phyloP scores from a whole-genome alignment of 208 protist genomes.

The Leishmania guyanensis region DNA sequence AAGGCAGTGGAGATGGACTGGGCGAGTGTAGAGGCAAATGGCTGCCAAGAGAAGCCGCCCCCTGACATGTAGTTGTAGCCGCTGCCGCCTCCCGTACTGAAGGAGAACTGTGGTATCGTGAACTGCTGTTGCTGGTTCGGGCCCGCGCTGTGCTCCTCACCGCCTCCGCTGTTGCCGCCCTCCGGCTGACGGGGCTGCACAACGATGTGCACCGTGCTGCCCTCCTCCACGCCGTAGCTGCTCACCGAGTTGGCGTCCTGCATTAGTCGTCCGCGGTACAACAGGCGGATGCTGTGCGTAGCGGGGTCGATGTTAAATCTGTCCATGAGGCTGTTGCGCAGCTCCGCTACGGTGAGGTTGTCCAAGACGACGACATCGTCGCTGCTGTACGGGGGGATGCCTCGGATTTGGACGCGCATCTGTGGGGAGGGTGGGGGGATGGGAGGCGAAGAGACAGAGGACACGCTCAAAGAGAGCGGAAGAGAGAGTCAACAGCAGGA shows the following conservation, averaged over 20 bases:
- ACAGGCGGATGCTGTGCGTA: slow-evolving; percentile 31
- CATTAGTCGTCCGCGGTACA: slow-evolving; percentile 42
- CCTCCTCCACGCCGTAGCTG: slow-evolving; percentile 41
- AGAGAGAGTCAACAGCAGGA: not conserved
- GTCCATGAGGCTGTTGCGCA: slow-evolving; percentile 38
- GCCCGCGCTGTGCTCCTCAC: not conserved
- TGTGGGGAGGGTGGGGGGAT: not conserved
- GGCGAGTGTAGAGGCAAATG: slow-evolving; percentile 20
- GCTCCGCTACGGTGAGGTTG: slow-evolving; percentile 42
- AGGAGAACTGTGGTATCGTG: slow-evolving; percentile 8
- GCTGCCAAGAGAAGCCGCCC: slow-evolving; percentile 8
- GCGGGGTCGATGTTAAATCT: slow-evolving; percentile 29
- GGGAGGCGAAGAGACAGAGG: not conserved
- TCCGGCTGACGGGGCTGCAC: slow-evolving; percentile 17
- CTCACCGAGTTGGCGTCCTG: slow-evolving; percentile 27
- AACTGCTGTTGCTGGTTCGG: slow-evolving; percentile 15
- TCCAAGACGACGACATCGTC: slow-evolving; percentile 45
- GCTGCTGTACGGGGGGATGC: slow-evolving; percentile 21
- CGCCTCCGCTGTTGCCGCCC: not conserved
- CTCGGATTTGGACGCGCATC: slow-evolving; percentile 31
- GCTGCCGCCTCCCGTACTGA: not conserved
- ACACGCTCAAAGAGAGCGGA: not conserved
- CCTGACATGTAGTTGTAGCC: not conserved
- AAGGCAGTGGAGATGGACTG: slow-evolving; percentile 16
- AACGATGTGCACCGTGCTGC: slow-evolving; percentile 49